Percentiles rank a stretch among this genome's conserved stretches.
These are phyloP conservation scores for Aaosphaeria pasadenensis DNA, from an alignment of 2,329 filamentous ascomycete genomes.

Conservation along the genomic window DNA sequence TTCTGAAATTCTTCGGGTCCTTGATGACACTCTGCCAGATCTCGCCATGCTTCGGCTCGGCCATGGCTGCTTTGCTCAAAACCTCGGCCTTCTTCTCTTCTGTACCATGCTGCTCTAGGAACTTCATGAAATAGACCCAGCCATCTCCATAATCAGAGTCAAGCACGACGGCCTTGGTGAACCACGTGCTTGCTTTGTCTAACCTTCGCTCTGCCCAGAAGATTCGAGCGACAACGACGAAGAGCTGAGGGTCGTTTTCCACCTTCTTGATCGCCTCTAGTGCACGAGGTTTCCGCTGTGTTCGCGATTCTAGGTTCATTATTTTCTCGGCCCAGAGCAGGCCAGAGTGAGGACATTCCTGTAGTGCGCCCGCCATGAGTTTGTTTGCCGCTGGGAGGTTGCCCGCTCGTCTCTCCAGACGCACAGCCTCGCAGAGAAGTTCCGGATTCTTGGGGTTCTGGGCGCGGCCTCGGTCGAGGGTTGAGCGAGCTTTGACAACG, in stretches of 20 bases:
- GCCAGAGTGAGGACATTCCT: conserved; percentile 85
- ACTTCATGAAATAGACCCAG: conserved; percentile 99
- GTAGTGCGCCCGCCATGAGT: conserved; percentile 88
- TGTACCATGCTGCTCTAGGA: conserved; percentile 86
- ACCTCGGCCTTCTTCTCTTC: conserved; percentile 89
- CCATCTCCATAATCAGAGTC: conserved; percentile 86
- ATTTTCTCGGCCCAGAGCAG: conserved; percentile 93
- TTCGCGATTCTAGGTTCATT: conserved; percentile 87
- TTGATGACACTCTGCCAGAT: conserved; percentile 85
- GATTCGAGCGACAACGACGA: conserved; percentile 88
- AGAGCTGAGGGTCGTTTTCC: conserved; percentile 84
- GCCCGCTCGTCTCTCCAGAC: conserved; percentile 83
- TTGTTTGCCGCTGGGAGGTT: conserved; percentile 82
- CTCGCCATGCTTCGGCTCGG: conserved; percentile 90
- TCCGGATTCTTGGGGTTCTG: conserved; percentile 81
- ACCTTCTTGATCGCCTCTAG: conserved; percentile 97
- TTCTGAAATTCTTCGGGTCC: conserved; percentile 75
- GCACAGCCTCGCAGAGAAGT: conserved; percentile 91
- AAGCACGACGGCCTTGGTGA: conserved; percentile 88
- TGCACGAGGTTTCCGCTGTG: conserved; percentile 86
- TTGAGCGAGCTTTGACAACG: conserved; percentile 86
- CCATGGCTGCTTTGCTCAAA: conserved; percentile 72
- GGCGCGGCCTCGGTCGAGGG: conserved; percentile 86
- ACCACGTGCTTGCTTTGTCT: conserved; percentile 95
- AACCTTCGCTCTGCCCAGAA: conserved; percentile 93